A percentile compares a stretch with the other conserved stretches of the same genome.
Conservation (phyloP, 306 rosid species). For the Hylodesmum podocarpum region DNA sequence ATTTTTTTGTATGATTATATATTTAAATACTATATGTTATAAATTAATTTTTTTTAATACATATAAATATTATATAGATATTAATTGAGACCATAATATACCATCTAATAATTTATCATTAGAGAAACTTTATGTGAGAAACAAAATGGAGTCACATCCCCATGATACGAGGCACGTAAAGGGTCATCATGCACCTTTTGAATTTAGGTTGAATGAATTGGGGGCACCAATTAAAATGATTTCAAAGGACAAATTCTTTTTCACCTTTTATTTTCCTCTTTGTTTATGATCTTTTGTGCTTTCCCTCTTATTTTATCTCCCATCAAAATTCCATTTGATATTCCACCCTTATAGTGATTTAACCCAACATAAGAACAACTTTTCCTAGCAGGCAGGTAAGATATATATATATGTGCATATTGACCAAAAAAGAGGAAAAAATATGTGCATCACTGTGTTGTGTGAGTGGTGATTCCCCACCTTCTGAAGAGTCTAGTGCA, state of each 20-base stretch:
- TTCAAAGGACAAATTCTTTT: conserved; percentile 29
- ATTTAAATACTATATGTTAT: no score
- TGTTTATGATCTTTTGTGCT: conserved; percentile 22
- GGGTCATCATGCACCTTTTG: conserved; percentile 34
- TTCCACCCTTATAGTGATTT: conserved; percentile 11
- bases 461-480: conserved; percentile 35
- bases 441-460: background rate
- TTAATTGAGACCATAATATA: no score
- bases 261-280: background rate
- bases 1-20: no score
- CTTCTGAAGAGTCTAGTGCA: conserved; percentile 10
- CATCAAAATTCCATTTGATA: conserved; percentile 20
- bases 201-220: conserved; percentile 33
- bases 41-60: no score
- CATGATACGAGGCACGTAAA: conserved; percentile 38
- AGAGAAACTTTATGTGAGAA: conserved; percentile 26
- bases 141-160: conserved; percentile 43
- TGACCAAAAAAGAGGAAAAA: background rate
- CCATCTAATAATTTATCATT: no score
- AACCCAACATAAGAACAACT: conserved; percentile 26
- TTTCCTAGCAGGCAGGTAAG: conserved; percentile 29
- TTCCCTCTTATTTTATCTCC: conserved; percentile 1
- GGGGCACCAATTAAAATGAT: conserved; percentile 32
- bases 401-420: background rate
- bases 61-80: no score